Conservation (phyloP, 164 flowering plant genomes). For the Chimonanthus salicifolius region DNA sequence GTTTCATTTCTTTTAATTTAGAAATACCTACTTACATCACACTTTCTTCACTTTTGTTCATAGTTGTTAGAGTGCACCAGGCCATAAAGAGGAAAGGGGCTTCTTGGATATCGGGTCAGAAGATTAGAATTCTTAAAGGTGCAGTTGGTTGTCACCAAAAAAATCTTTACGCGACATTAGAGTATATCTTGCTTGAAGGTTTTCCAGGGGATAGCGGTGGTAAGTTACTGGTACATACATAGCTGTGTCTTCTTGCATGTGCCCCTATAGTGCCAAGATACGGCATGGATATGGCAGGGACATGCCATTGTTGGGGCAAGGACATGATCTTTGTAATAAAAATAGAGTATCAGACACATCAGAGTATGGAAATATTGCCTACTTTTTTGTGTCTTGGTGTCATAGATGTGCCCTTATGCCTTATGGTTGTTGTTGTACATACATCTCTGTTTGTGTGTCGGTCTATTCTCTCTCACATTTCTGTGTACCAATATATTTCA, state of each 20-base stretch:
- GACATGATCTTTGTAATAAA: too few relatives aligned
- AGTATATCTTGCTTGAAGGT: constrained; percentile 70
- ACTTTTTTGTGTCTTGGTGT: too few relatives aligned
- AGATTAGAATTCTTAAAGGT: constrained; percentile 58
- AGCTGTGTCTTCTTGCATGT: not conserved
- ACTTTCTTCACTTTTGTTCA: constrained; percentile 3
- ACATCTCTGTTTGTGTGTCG: not conserved
- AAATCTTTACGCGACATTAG: constrained; percentile 61
- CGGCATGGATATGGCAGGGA: too few relatives aligned
- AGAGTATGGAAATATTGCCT: too few relatives aligned
- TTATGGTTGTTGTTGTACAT: not conserved
- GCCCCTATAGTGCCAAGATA: not conserved
- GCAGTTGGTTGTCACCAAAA: constrained; percentile 45
- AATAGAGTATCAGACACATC: too few relatives aligned
- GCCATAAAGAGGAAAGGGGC: constrained; percentile 44
- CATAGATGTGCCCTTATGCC: not conserved
- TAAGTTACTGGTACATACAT: constrained; percentile 22
- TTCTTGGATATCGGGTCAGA: constrained; percentile 60
- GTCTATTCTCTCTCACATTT: too few relatives aligned
- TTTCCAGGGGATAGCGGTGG: constrained; percentile 68
- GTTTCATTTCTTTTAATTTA: not conserved
- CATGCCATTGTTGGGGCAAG: too few relatives aligned
- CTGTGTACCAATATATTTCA: too few relatives aligned
- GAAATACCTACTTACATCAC: not conserved
- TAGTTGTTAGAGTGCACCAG: constrained; percentile 63